phyloP scores from a whole-genome alignment of 495 filamentous ascomycete genomes.

The Alectoria sarmentosa region DNA sequence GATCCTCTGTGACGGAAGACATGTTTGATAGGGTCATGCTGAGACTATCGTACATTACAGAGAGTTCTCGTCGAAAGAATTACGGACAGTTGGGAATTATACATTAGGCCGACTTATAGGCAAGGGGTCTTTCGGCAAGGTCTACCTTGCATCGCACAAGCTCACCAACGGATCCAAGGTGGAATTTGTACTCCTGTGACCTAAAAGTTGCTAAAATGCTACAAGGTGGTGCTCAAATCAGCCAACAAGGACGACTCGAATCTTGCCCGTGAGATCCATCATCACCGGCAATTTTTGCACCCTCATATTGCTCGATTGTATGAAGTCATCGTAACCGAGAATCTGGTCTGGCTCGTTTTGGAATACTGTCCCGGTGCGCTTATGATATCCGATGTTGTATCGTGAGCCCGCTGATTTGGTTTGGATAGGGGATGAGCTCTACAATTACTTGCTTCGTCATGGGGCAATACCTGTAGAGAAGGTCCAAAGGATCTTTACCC shows the following conservation, averaged over 20 bases:
- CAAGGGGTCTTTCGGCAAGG: slow-evolving; percentile 96
- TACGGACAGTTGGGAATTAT: slow-evolving; percentile 91
- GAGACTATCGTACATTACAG: slow-evolving; percentile 38
- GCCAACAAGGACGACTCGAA: slow-evolving; percentile 94
- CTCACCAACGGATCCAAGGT: slow-evolving; percentile 99
- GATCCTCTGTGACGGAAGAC: neutral
- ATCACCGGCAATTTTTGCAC: slow-evolving; percentile 95
- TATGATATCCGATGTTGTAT: neutral
- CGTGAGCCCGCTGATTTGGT: slow-evolving; percentile 22
- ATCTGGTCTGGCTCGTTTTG: slow-evolving; percentile 87
- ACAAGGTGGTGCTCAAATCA: slow-evolving; percentile 92
- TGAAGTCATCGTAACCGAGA: slow-evolving; percentile 95
- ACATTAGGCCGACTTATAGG: slow-evolving; percentile 84
- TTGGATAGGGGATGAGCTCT: slow-evolving; percentile 85
- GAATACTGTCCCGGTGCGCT: slow-evolving; percentile 90
- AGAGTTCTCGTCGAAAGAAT: slow-evolving; percentile 89
- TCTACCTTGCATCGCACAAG: slow-evolving; percentile 93
- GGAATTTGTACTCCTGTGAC: neutral
- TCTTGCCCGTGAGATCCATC: slow-evolving; percentile 93
- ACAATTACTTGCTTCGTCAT: slow-evolving; percentile 85
- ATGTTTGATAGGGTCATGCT: slow-evolving; percentile 15
- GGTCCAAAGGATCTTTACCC: slow-evolving; percentile 91
- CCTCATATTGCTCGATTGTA: slow-evolving; percentile 95
- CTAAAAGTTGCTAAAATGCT: slow-evolving; percentile 16
- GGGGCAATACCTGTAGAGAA: slow-evolving; percentile 80